Percentiles rank a stretch among this genome's conserved stretches.
Conservation (phyloP, 2,329 filamentous ascomycete genomes). For the Domatiomyces catenatus region DNA sequence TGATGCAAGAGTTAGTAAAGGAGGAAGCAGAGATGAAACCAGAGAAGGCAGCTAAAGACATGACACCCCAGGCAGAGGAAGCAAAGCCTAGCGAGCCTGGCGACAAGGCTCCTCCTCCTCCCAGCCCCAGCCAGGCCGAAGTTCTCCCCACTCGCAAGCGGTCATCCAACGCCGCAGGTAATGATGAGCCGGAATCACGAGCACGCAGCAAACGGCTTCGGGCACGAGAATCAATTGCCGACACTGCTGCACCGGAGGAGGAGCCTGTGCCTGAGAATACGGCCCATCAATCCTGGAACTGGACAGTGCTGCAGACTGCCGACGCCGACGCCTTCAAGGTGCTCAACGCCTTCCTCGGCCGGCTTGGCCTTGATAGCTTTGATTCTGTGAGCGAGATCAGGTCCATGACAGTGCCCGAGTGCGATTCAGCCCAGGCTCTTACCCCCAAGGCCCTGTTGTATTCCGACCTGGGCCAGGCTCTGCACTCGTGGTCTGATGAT, state of each 20-base stretch:
- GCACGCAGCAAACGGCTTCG: slow-evolving; percentile 46
- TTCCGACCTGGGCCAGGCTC: slow-evolving; percentile 30
- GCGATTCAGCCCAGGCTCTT: neutral
- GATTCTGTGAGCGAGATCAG: neutral
- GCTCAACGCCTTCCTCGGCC: slow-evolving; percentile 36
- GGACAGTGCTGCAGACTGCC: slow-evolving; percentile 38
- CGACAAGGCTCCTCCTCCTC: neutral
- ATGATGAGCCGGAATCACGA: slow-evolving; percentile 42
- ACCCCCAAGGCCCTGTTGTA: slow-evolving; percentile 17
- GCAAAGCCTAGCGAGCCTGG: neutral
- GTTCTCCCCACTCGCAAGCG: slow-evolving; percentile 38
- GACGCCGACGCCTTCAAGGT: slow-evolving; percentile 44
- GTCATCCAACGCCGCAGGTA: slow-evolving; percentile 43
- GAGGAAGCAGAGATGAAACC: neutral
- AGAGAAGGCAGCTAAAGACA: neutral
- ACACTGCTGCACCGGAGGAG: slow-evolving; percentile 30
- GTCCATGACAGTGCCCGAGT: neutral
- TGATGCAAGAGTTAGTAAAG: neutral
- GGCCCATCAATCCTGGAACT: slow-evolving; percentile 23
- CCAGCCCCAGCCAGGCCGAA: neutral
- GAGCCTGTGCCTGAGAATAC: slow-evolving; percentile 35
- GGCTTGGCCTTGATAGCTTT: slow-evolving; percentile 28
- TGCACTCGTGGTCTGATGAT: slow-evolving; percentile 31
- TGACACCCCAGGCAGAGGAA: neutral
- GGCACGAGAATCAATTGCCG: slow-evolving; percentile 41